Evolutionary conservation across 768 basidiomycete genomes (phyloP).

Genomic region (Chlorophyllum brunneum): DNA sequence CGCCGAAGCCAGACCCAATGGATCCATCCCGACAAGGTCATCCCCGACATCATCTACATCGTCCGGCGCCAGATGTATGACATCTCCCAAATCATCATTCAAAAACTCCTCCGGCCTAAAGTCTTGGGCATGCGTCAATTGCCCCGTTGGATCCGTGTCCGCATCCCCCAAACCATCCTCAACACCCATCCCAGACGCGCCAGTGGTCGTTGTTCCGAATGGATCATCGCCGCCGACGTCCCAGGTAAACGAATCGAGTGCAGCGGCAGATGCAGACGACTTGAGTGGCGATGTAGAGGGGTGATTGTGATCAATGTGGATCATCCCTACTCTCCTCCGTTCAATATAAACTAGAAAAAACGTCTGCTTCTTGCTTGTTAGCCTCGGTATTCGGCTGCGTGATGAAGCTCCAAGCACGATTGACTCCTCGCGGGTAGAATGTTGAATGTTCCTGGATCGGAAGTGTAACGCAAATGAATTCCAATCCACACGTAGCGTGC

Average conservation of each 20-base stretch:
- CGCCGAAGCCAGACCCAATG: neutral
- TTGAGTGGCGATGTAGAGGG: conserved; percentile 12
- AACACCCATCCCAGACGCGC: neutral
- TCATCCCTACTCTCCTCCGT: conserved; percentile 4
- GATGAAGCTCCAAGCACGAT: neutral
- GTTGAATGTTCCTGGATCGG: neutral
- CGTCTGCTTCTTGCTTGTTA: neutral
- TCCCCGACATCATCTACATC: conserved; percentile 7
- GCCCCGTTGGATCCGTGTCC: neutral
- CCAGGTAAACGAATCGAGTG: conserved; percentile 11
- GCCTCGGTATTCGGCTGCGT: neutral
- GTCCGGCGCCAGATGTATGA: conserved; percentile 10
- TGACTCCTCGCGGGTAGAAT: neutral
- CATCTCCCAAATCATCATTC: conserved; percentile 9
- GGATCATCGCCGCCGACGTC: conserved; percentile 11
- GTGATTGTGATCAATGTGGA: conserved; percentile 13
- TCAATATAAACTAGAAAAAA: neutral
- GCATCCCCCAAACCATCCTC: conserved; percentile 1
- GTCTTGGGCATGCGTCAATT: conserved; percentile 1
- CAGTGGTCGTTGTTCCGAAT: neutral
- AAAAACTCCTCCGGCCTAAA: conserved; percentile 11
- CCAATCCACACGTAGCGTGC: conserved; percentile 1
- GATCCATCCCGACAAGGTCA: neutral
- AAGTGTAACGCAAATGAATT: neutral
- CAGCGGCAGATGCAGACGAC: conserved; percentile 12